Percentiles rank a stretch among this genome's conserved stretches.
phyloP scores from a whole-genome alignment of 495 filamentous ascomycete genomes.

The Symbiotaphrina buchneri region DNA sequence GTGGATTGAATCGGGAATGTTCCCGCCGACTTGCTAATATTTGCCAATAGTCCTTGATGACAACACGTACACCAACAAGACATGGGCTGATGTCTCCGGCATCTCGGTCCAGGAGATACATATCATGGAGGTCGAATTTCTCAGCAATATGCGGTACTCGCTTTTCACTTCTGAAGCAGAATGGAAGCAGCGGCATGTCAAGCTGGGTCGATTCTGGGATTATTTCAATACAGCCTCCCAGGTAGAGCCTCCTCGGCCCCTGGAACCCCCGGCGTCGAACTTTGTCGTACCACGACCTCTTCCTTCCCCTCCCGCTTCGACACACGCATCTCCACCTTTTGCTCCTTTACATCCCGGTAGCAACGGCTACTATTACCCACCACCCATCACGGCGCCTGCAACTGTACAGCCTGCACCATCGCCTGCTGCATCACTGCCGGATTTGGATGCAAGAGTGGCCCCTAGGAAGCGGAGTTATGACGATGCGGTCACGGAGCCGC shows the following conservation, averaged over 20 bases:
- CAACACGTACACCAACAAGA: slow-evolving; percentile 99
- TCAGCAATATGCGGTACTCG: slow-evolving; percentile 95
- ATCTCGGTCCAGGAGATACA: slow-evolving; percentile 93
- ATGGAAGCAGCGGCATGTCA: slow-evolving; percentile 72
- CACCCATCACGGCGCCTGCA: slow-evolving; percentile 4
- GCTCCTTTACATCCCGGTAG: slow-evolving; percentile 9
- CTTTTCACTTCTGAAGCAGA: slow-evolving; percentile 60
- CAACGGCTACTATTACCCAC: slow-evolving; percentile 15
- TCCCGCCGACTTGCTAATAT: slow-evolving; percentile 10
- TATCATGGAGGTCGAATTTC: slow-evolving; percentile 97
- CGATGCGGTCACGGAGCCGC: slow-evolving; percentile 34
- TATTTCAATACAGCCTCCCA: slow-evolving; percentile 50
- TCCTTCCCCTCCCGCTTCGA: slow-evolving; percentile 29
- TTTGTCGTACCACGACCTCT: slow-evolving; percentile 19
- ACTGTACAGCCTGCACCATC: slow-evolving; percentile 18
- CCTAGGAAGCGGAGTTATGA: slow-evolving; percentile 54
- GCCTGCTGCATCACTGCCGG: slow-evolving; percentile 26
- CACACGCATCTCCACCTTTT: slow-evolving; percentile 18
- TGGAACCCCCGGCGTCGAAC: slow-evolving; percentile 9
- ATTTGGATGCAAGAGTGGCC: slow-evolving; percentile 16
- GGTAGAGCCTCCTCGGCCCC: slow-evolving; percentile 8
- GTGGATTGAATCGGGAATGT: slow-evolving; percentile 8
- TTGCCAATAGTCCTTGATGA: slow-evolving; percentile 59
- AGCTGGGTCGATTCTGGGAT: slow-evolving; percentile 51
- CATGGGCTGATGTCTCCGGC: slow-evolving; percentile 94